These are phyloP conservation scores for Lignosus rhinocerotis DNA, from an alignment of 1,284 basidiomycete species.

Conservation along the genomic window DNA sequence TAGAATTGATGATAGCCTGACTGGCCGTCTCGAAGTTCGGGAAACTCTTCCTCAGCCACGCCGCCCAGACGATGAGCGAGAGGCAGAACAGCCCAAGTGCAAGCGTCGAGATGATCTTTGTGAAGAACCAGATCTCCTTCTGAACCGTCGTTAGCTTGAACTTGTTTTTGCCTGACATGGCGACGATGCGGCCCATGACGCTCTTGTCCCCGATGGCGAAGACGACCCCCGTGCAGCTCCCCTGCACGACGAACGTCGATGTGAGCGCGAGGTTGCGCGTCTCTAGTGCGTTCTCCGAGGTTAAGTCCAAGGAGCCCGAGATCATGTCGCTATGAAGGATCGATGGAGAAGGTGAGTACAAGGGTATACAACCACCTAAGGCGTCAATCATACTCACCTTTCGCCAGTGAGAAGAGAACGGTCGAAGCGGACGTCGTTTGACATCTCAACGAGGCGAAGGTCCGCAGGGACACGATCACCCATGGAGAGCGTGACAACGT, in stretches of 20 bases:
- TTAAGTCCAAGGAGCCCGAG: constrained; percentile 47
- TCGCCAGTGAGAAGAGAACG: constrained; percentile 67
- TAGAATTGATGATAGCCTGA: constrained; percentile 45
- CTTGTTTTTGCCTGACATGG: constrained; percentile 51
- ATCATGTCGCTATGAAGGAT: constrained; percentile 44
- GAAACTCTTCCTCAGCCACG: constrained; percentile 43
- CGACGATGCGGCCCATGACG: constrained; percentile 62
- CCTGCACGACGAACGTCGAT: constrained; percentile 54
- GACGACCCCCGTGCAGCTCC: constrained; percentile 57
- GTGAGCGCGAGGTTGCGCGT: constrained; percentile 63
- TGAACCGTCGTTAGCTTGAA: constrained; percentile 51
- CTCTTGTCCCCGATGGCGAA: constrained; percentile 61
- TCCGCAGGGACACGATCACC: constrained; percentile 49
- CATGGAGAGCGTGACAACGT: constrained; percentile 35
- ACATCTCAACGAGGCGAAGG: constrained; percentile 48
- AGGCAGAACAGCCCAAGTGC: constrained; percentile 42
- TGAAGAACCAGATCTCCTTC: constrained; percentile 50
- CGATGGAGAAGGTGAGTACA: background rate
- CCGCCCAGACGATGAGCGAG: constrained; percentile 45
- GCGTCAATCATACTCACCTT: constrained; percentile 29
- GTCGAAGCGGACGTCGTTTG: constrained; percentile 59
- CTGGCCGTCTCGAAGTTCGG: constrained; percentile 41
- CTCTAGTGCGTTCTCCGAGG: constrained; percentile 59
- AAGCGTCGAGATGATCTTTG: constrained; percentile 45
- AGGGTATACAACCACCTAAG: background rate